Percentiles rank a stretch among this genome's conserved stretches.
These are phyloP conservation scores for Rutstroemia sydowiana DNA, from an alignment of 2,329 filamentous ascomycete genomes.

Conservation along the genomic window DNA sequence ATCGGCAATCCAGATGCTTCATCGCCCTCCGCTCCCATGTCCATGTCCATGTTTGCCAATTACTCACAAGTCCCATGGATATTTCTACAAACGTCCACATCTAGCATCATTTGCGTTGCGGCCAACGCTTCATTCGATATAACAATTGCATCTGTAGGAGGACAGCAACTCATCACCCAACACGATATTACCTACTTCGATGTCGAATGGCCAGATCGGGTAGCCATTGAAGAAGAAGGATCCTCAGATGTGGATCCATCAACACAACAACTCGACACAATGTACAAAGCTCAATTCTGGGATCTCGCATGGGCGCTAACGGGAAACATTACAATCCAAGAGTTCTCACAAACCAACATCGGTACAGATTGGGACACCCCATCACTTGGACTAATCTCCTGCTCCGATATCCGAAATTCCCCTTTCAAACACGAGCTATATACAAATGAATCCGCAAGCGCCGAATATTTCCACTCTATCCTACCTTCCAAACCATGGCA, in stretches of 20 bases:
- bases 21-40: no score
- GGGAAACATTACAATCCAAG: background rate
- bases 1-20: no score
- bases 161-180: background rate
- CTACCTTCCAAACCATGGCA: conserved; percentile 4
- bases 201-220: background rate
- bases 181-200: background rate
- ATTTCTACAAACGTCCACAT: conserved; percentile 13
- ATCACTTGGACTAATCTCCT: background rate
- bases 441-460: background rate
- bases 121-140: conserved; percentile 16
- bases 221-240: no score
- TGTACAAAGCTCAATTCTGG: background rate
- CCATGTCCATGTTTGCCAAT: no score
- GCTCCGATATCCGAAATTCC: background rate
- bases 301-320: background rate
- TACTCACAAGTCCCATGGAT: no score
- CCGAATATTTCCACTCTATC: no score
- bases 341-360: background rate
- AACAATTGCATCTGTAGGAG: conserved; percentile 9
- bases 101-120: conserved; percentile 9
- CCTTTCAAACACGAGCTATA: background rate
- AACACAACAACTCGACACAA: background rate
- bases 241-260: background rate
- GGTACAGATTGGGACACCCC: background rate